These are phyloP conservation scores for Aspergillus affinis DNA, from an alignment of 495 filamentous ascomycete species.

Conservation along the genomic window DNA sequence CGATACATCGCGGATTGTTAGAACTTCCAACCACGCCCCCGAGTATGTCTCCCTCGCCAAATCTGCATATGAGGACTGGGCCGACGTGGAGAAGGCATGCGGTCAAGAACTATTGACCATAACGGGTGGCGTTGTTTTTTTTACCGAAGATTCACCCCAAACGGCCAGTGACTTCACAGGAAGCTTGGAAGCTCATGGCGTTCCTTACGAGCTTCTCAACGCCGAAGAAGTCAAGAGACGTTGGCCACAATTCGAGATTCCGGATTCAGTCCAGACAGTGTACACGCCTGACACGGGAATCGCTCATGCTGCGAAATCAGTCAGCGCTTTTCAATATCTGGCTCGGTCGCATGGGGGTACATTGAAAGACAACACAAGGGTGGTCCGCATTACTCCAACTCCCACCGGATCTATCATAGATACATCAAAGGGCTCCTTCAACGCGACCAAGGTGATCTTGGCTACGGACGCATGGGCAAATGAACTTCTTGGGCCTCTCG, in stretches of 20 bases:
- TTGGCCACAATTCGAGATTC: constrained; percentile 30
- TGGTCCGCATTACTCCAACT: constrained; percentile 24
- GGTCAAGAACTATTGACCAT: constrained; percentile 18
- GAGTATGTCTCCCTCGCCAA: constrained; percentile 19
- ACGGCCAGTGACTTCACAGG: constrained; percentile 16
- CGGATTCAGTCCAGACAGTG: constrained; percentile 25
- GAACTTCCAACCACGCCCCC: constrained; percentile 14
- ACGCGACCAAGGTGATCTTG: constrained; percentile 27
- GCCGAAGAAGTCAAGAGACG: constrained; percentile 24
- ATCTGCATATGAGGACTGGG: constrained; percentile 22
- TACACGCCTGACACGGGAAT: constrained; percentile 30
- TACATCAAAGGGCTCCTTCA: constrained; percentile 25
- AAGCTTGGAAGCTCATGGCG: constrained; percentile 17
- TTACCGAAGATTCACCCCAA: constrained; percentile 20
- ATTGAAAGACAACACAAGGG: constrained; percentile 25
- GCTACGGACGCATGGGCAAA: constrained; percentile 32
- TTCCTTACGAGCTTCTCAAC: constrained; percentile 27
- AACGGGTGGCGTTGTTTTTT: constrained; percentile 24
- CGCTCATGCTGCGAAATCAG: constrained; percentile 25
- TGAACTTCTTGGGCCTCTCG: constrained; percentile 26
- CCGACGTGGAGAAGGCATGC: constrained; percentile 15
- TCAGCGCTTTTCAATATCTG: constrained; percentile 23
- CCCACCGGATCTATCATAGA: constrained; percentile 19
- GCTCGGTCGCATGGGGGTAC: constrained; percentile 24
- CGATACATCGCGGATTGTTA: constrained; percentile 20